Evolutionary conservation across 192 early-diverging fungal genomes (phyloP), one percentile per base, ranked within the genome.

Genomic region (Chytriomyces confervae): DNA sequence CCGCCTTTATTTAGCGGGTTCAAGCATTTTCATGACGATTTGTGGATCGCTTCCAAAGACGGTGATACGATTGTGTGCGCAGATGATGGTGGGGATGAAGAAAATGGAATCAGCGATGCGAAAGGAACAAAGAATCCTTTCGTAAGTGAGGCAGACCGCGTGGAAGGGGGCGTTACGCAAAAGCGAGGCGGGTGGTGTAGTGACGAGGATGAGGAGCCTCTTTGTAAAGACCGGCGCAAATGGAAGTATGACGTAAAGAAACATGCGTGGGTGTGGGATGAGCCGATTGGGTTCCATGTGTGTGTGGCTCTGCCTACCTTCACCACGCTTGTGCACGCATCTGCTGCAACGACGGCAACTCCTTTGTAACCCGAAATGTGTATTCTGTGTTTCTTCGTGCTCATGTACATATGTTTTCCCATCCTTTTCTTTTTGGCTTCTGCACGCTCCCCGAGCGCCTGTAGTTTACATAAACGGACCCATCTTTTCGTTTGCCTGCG

Each of bases 1-100:
- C 83, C 83, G 16, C 83, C 83, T 47, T 46, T n/a, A 13, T 84
- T 77, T 23, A 45, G 50, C 47, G 77, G 78, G 53, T 84, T 84
- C 69, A 50, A 64, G 62, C 83, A 84, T 50, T 69, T 49, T 29
- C 61, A 51, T 23, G 60, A 75, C 9, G 83, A 84, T 48, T 61
- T 82, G 8, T 84, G 79, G 75, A 81, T 84, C 27, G 69, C 74
- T 6, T 71, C 72, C 60, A 51, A 80, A 7, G 65, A 79, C 18
- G 78, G 77, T 5, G 69, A 57, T 11, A 83, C 82, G 6, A 60
- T 71, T 24, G 62, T 69, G 45, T 80, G 82, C 43, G 65, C 68
- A 50, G 74, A 68, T 29, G 73, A 80, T 48, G 61, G 69, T 46
- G 79, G 78, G 27, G 53, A 66, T 29, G 75, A 60, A 49, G 75